Evolutionary conservation across 345 rosid genomes (phyloP).

Genomic region (Eucalyptus virginea): DNA sequence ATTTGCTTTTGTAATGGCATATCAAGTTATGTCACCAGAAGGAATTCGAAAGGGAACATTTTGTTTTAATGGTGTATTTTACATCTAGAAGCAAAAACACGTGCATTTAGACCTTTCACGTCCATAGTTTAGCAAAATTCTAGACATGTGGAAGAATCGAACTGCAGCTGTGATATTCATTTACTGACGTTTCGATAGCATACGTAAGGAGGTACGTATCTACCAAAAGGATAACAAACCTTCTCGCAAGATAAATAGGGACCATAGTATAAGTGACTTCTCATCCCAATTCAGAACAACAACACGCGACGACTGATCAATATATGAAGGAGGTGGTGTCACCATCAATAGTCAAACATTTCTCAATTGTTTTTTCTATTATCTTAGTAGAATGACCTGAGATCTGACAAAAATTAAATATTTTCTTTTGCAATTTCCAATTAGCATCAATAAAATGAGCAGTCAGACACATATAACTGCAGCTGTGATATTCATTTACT

Average conservation of each 20-base stretch:
- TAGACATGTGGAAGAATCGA: neutral
- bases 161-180: neutral
- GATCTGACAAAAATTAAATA: too few species aligned
- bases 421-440: too few species aligned
- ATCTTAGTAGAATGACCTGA: too few species aligned
- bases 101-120: neutral
- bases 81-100: neutral
- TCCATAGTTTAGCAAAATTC: neutral
- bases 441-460: too few species aligned
- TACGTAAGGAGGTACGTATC: neutral
- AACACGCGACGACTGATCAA: too few species aligned
- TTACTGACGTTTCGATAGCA: neutral
- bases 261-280: neutral
- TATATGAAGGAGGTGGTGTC: too few species aligned
- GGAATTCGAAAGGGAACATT: neutral
- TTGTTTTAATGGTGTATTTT: neutral
- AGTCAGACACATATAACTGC: too few species aligned
- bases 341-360: too few species aligned
- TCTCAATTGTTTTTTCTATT: too few species aligned
- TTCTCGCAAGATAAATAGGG: neutral
- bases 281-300: neutral
- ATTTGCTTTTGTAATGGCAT: neutral
- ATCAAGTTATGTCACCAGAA: neutral
- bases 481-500: neutral
- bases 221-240: neutral